Evolutionary conservation across 2,329 filamentous ascomycete genomes (phyloP).

Genomic region (Trichoderma sp.): DNA sequence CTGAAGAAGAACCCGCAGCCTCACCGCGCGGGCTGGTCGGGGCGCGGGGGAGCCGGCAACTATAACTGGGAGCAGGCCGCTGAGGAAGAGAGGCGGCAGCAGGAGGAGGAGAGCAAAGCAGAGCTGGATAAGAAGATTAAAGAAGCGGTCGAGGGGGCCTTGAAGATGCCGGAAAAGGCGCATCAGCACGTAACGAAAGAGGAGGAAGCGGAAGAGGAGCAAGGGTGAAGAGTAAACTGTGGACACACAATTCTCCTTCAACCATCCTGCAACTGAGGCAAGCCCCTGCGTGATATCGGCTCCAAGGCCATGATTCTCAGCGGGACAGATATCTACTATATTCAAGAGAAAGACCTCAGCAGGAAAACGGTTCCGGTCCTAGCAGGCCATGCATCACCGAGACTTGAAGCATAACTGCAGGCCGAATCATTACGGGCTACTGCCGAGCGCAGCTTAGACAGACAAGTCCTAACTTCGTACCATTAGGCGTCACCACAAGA

Average conservation of each 20-base stretch:
- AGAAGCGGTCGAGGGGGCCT: constrained; percentile 49
- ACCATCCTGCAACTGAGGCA: not conserved
- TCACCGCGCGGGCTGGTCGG: constrained; percentile 32
- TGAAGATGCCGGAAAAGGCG: constrained; percentile 49
- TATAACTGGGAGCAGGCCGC: constrained; percentile 41
- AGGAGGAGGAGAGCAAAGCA: constrained; percentile 30
- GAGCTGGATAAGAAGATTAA: constrained; percentile 46
- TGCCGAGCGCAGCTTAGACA: not conserved
- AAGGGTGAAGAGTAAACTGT: not conserved
- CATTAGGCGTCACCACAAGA: not conserved
- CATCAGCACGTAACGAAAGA: constrained; percentile 37
- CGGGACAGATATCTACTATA: not conserved
- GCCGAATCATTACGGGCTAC: not conserved
- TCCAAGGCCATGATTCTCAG: not conserved
- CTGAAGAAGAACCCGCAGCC: constrained; percentile 30
- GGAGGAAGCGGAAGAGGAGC: not conserved
- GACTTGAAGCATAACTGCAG: not conserved
- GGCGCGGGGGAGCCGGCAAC: constrained; percentile 62
- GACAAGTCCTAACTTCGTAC: not conserved
- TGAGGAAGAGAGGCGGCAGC: constrained; percentile 30
- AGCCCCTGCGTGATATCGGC: not conserved
- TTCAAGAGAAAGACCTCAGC: too few species aligned
- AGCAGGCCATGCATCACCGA: not conserved
- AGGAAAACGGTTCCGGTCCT: too few species aligned
- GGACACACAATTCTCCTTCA: not conserved